These are phyloP conservation scores for Psophocarpus tetragonolobus DNA, from an alignment of 306 rosid species.

Conservation along the genomic window DNA sequence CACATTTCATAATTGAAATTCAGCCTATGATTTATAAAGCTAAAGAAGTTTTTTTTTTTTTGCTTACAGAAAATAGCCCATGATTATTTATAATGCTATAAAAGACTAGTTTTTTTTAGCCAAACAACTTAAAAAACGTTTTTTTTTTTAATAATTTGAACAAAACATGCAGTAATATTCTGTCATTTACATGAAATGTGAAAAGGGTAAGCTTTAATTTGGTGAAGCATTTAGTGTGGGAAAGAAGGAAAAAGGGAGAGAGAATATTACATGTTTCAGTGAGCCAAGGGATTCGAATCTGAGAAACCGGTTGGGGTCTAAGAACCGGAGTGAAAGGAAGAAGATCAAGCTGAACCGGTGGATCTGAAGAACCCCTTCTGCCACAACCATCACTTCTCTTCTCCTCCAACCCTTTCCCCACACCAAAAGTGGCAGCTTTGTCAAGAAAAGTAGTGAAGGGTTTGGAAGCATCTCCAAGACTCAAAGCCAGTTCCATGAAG, in stretches of 20 bases:
- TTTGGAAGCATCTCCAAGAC: constrained; percentile 78
- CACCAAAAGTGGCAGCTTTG: constrained; percentile 24
- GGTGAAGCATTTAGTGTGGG: neutral
- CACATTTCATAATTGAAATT: too few relatives aligned
- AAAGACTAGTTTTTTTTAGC: too few relatives aligned
- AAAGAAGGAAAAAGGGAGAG: neutral
- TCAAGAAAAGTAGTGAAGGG: constrained; percentile 42
- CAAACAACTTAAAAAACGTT: too few relatives aligned
- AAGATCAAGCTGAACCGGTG: constrained; percentile 77
- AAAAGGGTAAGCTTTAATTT: neutral
- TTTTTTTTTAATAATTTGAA: too few relatives aligned
- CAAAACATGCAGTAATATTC: neutral
- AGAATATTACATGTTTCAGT: constrained; percentile 48
- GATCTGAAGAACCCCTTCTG: constrained; percentile 51
- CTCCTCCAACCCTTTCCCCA: neutral
- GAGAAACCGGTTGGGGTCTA: constrained; percentile 44
- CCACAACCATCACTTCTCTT: constrained; percentile 34
- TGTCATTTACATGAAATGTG: too few relatives aligned
- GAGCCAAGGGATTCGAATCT: constrained; percentile 71
- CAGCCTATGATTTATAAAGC: too few relatives aligned
- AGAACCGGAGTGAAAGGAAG: constrained; percentile 76
- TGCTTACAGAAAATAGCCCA: too few relatives aligned
- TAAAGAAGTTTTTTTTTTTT: too few relatives aligned
- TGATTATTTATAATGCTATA: too few relatives aligned
- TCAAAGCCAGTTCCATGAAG: constrained; percentile 80